Evolutionary conservation across 2,329 filamentous ascomycete species (phyloP).

Genomic region (Paecilomyces dactylethromorphus): DNA sequence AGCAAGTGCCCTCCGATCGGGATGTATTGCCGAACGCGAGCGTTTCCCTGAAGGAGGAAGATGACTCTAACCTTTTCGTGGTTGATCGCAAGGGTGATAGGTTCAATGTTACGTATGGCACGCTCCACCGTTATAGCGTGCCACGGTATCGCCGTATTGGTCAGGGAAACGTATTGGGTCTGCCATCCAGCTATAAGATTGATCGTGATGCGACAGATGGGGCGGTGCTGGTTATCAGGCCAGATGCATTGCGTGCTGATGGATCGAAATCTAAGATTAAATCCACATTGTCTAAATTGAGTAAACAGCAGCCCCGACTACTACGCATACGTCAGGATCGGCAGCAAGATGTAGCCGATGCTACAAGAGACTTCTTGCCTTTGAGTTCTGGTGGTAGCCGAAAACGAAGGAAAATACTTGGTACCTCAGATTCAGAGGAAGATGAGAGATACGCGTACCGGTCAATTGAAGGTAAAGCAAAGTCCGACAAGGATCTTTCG

Average conservation of each 20-base stretch:
- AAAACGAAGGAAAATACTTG: conserved; percentile 35
- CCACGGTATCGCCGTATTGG: conserved; percentile 66
- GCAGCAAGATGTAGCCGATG: conserved; percentile 12
- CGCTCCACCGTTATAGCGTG: conserved; percentile 63
- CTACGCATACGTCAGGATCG: conserved; percentile 19
- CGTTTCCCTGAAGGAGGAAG: conserved; percentile 10
- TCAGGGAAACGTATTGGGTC: conserved; percentile 64
- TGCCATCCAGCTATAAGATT: conserved; percentile 54
- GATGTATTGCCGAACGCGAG: conserved; percentile 5
- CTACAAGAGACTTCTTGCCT: conserved; percentile 25
- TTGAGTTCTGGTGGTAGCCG: conserved; percentile 15
- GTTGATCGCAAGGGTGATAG: conserved; percentile 71
- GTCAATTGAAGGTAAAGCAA: conserved; percentile 60
- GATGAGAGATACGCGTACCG: conserved; percentile 52
- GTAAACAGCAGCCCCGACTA: conserved; percentile 13
- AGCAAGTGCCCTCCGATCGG: conserved; percentile 3
- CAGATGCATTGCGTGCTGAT: conserved; percentile 28
- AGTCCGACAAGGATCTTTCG: conserved; percentile 37
- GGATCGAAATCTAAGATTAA: conserved; percentile 43
- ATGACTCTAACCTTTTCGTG: conserved; percentile 42
- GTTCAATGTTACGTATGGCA: conserved; percentile 68
- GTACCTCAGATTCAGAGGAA: conserved; percentile 37
- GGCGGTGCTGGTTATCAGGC: conserved; percentile 30
- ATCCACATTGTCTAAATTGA: conserved; percentile 23
- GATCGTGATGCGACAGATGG: conserved; percentile 53